Evolutionary conservation across 768 basidiomycete genomes (phyloP), one percentile per base, ranked within the genome.

Genomic region (Naganishia vishniacii): DNA sequence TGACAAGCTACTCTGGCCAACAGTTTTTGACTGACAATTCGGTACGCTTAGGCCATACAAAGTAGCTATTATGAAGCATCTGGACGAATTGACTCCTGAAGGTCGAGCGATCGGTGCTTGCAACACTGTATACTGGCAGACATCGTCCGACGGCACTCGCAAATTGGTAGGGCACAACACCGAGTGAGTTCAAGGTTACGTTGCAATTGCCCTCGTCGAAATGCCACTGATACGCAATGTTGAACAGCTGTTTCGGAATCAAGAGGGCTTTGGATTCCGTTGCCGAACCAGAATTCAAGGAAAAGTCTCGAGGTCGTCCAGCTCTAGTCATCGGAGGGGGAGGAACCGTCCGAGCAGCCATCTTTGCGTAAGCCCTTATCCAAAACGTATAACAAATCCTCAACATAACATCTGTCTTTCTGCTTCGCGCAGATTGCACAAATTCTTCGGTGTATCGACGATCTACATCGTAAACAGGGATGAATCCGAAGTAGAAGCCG

Each of bases 401-500:
- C n/a, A n/a, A n/a, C n/a, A n/a, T n/a, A n/a, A n/a, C n/a, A n/a
- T n/a, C n/a, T 6, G 18, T 18, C 32, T 3, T 11, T 4, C n/a
- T 20, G 8, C n/a, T 12, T 34, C 1, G 29, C 15, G 20, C n/a
- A 56, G 53, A 40, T 48, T 68, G 29, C 46, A 62, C 23, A 62
- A 60, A 13, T 69, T 59, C 59, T 42, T 69, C 32, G 64, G 64
- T 56, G 66, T 65, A 48, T 64, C 64, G 3, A 70, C 71, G 0
- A 69, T 72, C 48, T 72, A 72, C 67, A 67, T 72, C 46, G 71
- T 71, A 46, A 72, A 72, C 48, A 64, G 71, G 5, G 71, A 72
- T 60, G 63, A 59, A 12, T 61, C 60, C 26, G 71, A 72, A 48
- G 70, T 70, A 18, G 62, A 67, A 26, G 47, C 45, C 28, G 67